Evolutionary conservation across 768 basidiomycete genomes (phyloP).

Genomic region (Psilocybe azurescens): DNA sequence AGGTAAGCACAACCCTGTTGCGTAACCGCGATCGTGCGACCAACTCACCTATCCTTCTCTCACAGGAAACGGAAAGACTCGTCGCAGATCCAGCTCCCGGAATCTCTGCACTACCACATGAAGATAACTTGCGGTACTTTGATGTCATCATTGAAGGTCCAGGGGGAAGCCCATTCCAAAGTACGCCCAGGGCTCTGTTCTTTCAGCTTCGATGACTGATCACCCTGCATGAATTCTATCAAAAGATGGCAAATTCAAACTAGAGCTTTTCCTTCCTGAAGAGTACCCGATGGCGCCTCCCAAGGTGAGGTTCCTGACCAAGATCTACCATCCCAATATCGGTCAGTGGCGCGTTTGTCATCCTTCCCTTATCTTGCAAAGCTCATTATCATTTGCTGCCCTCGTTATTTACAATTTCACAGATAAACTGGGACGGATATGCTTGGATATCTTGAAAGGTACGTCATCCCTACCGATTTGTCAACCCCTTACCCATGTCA

Average conservation of each 20-base stretch:
- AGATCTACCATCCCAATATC: constrained; percentile 99
- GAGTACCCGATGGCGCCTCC: constrained; percentile 99
- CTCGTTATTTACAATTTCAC: constrained; percentile 7
- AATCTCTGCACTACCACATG: constrained; percentile 93
- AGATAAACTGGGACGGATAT: constrained; percentile 99
- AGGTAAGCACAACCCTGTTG: constrained; percentile 34
- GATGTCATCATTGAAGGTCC: constrained; percentile 98
- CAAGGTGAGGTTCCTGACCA: constrained; percentile 96
- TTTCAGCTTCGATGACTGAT: constrained; percentile 4
- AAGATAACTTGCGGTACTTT: constrained; percentile 98
- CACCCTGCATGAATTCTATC: neutral
- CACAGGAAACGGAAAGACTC: constrained; percentile 95
- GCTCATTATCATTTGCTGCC: constrained; percentile 4
- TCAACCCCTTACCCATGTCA: neutral
- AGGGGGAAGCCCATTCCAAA: constrained; percentile 89
- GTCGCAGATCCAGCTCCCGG: constrained; percentile 97
- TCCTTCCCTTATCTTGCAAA: neutral
- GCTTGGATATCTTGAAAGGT: constrained; percentile 98
- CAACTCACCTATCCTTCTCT: neutral
- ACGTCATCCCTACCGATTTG: constrained; percentile 1
- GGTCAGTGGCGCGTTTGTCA: constrained; percentile 55
- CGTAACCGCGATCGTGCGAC: constrained; percentile 12
- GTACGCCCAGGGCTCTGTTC: constrained; percentile 42
- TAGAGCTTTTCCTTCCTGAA: constrained; percentile 98
- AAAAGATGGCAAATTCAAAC: constrained; percentile 87